Evolutionary conservation across 106 monocot genomes (phyloP).

Genomic region (Vanilla planifolia): DNA sequence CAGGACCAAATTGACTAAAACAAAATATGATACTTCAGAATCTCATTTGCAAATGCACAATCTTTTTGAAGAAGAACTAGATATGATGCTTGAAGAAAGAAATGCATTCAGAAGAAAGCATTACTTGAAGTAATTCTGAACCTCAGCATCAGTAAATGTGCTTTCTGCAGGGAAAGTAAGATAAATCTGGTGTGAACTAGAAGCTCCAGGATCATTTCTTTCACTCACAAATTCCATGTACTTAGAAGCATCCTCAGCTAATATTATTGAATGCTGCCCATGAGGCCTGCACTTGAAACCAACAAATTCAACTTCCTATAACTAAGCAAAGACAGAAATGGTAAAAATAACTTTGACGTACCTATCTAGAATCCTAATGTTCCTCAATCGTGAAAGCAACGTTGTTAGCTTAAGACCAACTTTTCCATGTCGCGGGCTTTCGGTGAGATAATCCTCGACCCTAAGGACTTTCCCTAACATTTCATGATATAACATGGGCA

Average conservation of each 20-base stretch:
- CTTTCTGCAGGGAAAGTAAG: conserved; percentile 81
- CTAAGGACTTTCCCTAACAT: conserved; percentile 73
- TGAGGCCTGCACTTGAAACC: conserved; percentile 4
- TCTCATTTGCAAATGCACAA: neutral
- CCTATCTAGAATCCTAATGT: conserved; percentile 71
- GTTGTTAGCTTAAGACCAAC: conserved; percentile 71
- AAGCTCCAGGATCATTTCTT: conserved; percentile 13
- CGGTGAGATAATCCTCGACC: conserved; percentile 81
- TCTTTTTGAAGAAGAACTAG: neutral
- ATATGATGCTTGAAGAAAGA: no score
- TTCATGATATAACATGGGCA: conserved; percentile 71
- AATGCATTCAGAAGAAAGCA: neutral
- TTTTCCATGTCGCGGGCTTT: conserved; percentile 89
- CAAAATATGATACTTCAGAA: neutral
- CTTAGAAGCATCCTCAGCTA: conserved; percentile 40
- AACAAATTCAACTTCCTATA: neutral
- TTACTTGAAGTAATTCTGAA: conserved; percentile 71
- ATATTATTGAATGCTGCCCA: conserved; percentile 20
- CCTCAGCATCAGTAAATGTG: conserved; percentile 64
- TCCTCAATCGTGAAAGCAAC: conserved; percentile 63
- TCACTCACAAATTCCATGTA: conserved; percentile 33
- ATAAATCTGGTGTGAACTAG: conserved; percentile 67
- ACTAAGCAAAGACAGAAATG: neutral
- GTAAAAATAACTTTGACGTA: conserved; percentile 6
- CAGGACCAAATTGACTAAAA: conserved; percentile 58